phyloP scores from a whole-genome alignment of 768 basidiomycete genomes.

The Serendipita sp. region DNA sequence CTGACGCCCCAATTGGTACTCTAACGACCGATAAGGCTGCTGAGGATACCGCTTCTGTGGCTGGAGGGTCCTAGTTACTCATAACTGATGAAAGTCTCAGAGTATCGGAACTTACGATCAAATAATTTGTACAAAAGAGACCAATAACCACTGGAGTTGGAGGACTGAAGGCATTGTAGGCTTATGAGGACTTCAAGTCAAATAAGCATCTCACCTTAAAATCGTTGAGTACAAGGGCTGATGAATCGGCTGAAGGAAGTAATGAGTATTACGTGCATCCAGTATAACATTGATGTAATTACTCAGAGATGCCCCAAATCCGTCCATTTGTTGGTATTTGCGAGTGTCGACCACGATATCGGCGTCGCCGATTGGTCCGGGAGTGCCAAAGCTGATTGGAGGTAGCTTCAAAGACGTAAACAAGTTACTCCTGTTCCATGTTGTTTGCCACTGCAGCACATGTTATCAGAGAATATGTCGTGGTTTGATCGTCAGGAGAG shows the following conservation, averaged over 20 bases:
- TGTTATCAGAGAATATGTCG: not conserved
- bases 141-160: constrained; percentile 42
- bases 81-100: not conserved
- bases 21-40: constrained; percentile 58
- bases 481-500: not conserved
- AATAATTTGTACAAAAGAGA: constrained; percentile 43
- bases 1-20: constrained; percentile 54
- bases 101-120: constrained; percentile 19
- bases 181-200: not conserved
- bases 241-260: constrained; percentile 43
- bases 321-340: constrained; percentile 45
- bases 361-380: constrained; percentile 39
- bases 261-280: not conserved
- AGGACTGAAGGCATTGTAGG: constrained; percentile 21
- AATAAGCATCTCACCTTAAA: constrained; percentile 35
- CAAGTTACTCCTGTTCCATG: not conserved
- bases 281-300: constrained; percentile 10
- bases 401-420: constrained; percentile 9
- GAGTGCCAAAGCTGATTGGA: constrained; percentile 42
- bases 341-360: constrained; percentile 45
- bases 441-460: not conserved
- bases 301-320: constrained; percentile 57
- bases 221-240: constrained; percentile 41
- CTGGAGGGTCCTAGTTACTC: constrained; percentile 14
- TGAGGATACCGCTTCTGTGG: constrained; percentile 40